Evolutionary conservation across 768 basidiomycete genomes (phyloP).

Genomic region (Tylopilus vinaceipallidus): DNA sequence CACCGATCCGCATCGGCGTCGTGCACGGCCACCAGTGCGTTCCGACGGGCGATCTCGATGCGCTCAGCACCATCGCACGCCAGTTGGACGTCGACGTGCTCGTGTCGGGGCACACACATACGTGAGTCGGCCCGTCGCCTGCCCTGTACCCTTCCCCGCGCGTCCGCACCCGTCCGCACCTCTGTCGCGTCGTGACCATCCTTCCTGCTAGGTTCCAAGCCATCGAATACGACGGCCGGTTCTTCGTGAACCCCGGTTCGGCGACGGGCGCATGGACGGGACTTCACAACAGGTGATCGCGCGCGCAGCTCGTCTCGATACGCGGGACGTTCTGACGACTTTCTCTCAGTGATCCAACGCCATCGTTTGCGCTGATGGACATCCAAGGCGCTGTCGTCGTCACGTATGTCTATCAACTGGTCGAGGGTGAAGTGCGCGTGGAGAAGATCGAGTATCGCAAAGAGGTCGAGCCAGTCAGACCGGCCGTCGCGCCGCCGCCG

Average conservation of each 20-base stretch:
- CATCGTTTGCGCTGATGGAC: slow-evolving; percentile 97
- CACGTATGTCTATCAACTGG: slow-evolving; percentile 94
- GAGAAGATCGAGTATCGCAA: slow-evolving; percentile 88
- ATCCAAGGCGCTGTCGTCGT: slow-evolving; percentile 96
- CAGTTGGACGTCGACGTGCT: slow-evolving; percentile 99
- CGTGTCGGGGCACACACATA: slow-evolving; percentile 91
- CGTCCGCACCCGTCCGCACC: neutral
- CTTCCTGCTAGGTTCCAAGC: slow-evolving; percentile 77
- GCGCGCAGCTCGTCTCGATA: neutral
- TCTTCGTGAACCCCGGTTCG: slow-evolving; percentile 95
- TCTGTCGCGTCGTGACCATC: neutral
- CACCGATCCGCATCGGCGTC: slow-evolving; percentile 86
- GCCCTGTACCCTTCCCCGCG: neutral
- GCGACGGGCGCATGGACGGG: slow-evolving; percentile 96
- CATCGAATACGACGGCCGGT: slow-evolving; percentile 84
- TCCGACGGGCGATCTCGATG: slow-evolving; percentile 89
- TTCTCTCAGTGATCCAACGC: slow-evolving; percentile 68
- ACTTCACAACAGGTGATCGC: slow-evolving; percentile 11
- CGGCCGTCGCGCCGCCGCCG: slow-evolving; percentile 13
- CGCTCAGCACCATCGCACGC: slow-evolving; percentile 81
- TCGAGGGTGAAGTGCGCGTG: slow-evolving; percentile 91
- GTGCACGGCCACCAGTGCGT: slow-evolving; percentile 94
- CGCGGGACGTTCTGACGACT: neutral
- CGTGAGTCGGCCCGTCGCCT: slow-evolving; percentile 49
- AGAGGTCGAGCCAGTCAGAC: slow-evolving; percentile 44